Base-by-base conservation (phyloP, 257 asterid genomes). In the Fraxinus americana region DNA sequence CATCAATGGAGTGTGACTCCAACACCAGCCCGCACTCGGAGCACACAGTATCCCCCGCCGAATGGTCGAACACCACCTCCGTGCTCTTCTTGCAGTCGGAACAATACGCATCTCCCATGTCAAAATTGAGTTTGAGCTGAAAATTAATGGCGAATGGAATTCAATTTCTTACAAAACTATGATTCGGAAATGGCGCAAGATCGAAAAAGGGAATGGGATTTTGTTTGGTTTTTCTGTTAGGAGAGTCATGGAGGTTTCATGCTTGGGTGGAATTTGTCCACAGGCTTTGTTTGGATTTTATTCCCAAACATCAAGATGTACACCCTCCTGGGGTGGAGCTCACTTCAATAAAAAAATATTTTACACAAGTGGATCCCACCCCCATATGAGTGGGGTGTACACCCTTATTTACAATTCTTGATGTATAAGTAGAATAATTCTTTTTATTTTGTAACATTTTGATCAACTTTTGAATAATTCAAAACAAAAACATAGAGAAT, bases 11-110 rank as follows among this genome's bases (percentile, higher is more conserved):
- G 85, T 88, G 94, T 9, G 94, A 87, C 81, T 88, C 94, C 82
- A 90, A 83, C 8, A 90, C 92, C 73, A 91, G 81, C 3, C 94
- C 97, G 82, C 93, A 91, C 79, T 89, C 92, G 43, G 91, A 87
- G 77, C 96, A 91, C 1, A 89, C 94, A 57, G 88, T 85, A 77
- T 89, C 94, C 3, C 92, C 92, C 5, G 94, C 91, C 59, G 91
- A 87, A 82, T 86, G 92, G 78, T 91, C 92, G 74, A 84, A 77
- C 23, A 91, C 94, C 79, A 89, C 90, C 86, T 89, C 94, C 82
- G 92, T 89, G 70, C 32, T 71, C 86, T 83, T 88, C 82, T 88
- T 89, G 78, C 97, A 89, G 86, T 89, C 94, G 65, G 87, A 35
- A 76, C 97, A 91, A 80, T 76, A 84, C 1, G 83, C 87, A 36